These are phyloP conservation scores for Proliferodiscus dingleyae DNA, from an alignment of 2,329 filamentous ascomycete species.

Conservation along the genomic window DNA sequence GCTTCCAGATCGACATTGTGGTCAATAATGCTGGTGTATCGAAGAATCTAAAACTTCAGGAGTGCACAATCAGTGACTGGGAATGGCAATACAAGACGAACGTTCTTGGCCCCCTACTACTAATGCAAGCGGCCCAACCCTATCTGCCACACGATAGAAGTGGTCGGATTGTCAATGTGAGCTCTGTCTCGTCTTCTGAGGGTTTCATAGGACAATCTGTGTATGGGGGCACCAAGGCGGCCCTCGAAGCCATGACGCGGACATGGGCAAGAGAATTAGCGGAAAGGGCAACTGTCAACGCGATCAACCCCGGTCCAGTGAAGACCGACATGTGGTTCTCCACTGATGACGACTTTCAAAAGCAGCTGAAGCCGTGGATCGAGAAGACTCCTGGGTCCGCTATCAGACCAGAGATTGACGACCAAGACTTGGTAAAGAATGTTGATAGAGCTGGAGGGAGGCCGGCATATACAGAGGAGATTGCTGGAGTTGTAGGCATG, in stretches of 20 bases:
- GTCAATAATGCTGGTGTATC: slow-evolving; percentile 80
- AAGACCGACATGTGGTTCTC: slow-evolving; percentile 61
- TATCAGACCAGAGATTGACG: slow-evolving; percentile 57
- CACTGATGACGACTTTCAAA: slow-evolving; percentile 53
- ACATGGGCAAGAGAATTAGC: slow-evolving; percentile 60
- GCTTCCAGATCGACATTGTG: slow-evolving; percentile 72
- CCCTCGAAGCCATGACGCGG: slow-evolving; percentile 64
- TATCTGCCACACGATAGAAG: slow-evolving; percentile 66
- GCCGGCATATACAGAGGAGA: slow-evolving; percentile 62
- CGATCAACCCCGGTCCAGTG: slow-evolving; percentile 62
- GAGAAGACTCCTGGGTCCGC: slow-evolving; percentile 60
- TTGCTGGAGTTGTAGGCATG: slow-evolving; percentile 75
- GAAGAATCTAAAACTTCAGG: slow-evolving; percentile 59
- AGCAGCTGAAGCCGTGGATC: slow-evolving; percentile 54
- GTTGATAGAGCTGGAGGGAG: slow-evolving; percentile 51
- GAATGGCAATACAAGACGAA: slow-evolving; percentile 71
- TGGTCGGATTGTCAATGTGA: slow-evolving; percentile 59
- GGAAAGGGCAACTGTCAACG: slow-evolving; percentile 59
- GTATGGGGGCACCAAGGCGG: slow-evolving; percentile 63
- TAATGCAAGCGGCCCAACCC: slow-evolving; percentile 67
- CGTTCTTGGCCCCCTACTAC: slow-evolving; percentile 72
- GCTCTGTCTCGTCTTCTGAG: slow-evolving; percentile 51
- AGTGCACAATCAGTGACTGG: slow-evolving; percentile 63
- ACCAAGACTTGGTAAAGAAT: slow-evolving; percentile 55
- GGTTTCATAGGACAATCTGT: slow-evolving; percentile 56